These are phyloP conservation scores for Bertia moriformis DNA, from an alignment of 2,329 filamentous ascomycete species.

Conservation along the genomic window DNA sequence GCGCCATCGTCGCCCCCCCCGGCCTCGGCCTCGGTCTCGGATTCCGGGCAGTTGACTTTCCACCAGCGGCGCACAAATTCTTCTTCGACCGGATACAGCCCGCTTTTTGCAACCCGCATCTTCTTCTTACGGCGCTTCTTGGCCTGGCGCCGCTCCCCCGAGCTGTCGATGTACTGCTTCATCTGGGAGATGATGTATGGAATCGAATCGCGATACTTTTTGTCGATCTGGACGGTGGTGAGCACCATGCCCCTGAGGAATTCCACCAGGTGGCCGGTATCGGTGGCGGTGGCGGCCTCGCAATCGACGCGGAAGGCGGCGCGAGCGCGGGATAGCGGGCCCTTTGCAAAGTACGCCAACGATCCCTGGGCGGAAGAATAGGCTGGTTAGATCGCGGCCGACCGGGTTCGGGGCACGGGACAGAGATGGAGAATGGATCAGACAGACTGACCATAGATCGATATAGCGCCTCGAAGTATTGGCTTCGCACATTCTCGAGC, in stretches of 20 bases:
- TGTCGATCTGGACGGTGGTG: slow-evolving; percentile 55
- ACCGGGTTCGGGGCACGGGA: not conserved
- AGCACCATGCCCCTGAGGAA: slow-evolving; percentile 60
- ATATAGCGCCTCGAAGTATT: slow-evolving; percentile 47
- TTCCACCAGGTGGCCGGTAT: slow-evolving; percentile 46
- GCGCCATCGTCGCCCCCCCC: slow-evolving; percentile 34
- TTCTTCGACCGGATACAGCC: slow-evolving; percentile 54
- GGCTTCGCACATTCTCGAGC: slow-evolving; percentile 39
- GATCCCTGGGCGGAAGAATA: slow-evolving; percentile 52
- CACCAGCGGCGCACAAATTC: slow-evolving; percentile 58
- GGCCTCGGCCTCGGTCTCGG: too few relatives aligned
- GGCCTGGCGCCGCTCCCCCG: slow-evolving; percentile 28
- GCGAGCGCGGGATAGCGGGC: slow-evolving; percentile 60
- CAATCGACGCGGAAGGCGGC: slow-evolving; percentile 53
- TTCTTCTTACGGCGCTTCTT: slow-evolving; percentile 46
- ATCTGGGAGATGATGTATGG: slow-evolving; percentile 44
- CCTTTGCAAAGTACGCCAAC: slow-evolving; percentile 72
- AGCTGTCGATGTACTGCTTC: slow-evolving; percentile 39
- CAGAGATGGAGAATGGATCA: slow-evolving; percentile 12
- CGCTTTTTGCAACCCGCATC: slow-evolving; percentile 52
- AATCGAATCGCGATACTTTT: slow-evolving; percentile 63
- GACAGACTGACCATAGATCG: slow-evolving; percentile 42
- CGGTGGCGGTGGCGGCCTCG: slow-evolving; percentile 42
- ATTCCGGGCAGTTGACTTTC: slow-evolving; percentile 36
- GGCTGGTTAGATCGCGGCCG: slow-evolving; percentile 20